These are phyloP conservation scores for Exophiala sp. DNA, from an alignment of 2,329 filamentous ascomycete species.

Conservation along the genomic window DNA sequence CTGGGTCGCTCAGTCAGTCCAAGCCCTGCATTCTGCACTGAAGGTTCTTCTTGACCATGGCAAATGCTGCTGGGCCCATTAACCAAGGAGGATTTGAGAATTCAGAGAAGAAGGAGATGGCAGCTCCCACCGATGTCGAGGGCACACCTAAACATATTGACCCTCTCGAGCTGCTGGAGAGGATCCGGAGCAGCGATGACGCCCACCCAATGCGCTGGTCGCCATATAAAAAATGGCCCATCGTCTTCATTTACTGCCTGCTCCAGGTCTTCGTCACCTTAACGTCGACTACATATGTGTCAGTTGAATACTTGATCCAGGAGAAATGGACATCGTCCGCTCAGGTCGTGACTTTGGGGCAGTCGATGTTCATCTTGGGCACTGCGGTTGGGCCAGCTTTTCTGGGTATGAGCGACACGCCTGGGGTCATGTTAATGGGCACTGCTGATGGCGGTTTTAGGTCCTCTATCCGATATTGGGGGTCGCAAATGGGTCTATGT, in stretches of 20 bases:
- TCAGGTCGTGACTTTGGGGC: slow-evolving; percentile 39
- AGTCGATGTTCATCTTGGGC: slow-evolving; percentile 42
- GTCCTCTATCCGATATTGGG: slow-evolving; percentile 40
- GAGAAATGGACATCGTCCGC: slow-evolving; percentile 36
- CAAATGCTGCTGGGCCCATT: not conserved
- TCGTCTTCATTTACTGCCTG: slow-evolving; percentile 30
- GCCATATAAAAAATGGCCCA: slow-evolving; percentile 26
- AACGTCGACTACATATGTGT: slow-evolving; percentile 38
- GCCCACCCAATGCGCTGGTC: slow-evolving; percentile 26
- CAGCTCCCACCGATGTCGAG: slow-evolving; percentile 10
- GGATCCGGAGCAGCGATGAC: slow-evolving; percentile 18
- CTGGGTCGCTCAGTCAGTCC: not conserved
- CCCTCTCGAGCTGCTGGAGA: slow-evolving; percentile 19
- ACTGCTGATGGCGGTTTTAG: slow-evolving; percentile 1
- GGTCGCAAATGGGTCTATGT: slow-evolving; percentile 44
- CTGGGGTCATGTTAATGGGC: not conserved
- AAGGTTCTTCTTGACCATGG: not conserved
- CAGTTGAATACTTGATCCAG: slow-evolving; percentile 36
- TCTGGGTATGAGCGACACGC: slow-evolving; percentile 26
- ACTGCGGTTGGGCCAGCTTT: slow-evolving; percentile 41
- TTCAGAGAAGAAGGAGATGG: slow-evolving; percentile 10
- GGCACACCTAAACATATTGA: slow-evolving; percentile 4
- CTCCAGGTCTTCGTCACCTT: slow-evolving; percentile 39
- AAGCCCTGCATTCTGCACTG: not conserved
- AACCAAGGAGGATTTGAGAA: too few relatives aligned